A percentile compares a stretch with the other conserved stretches of the same genome.
Conservation (phyloP, 176 grass and related monocot species). For the Dactylis glomerata region DNA sequence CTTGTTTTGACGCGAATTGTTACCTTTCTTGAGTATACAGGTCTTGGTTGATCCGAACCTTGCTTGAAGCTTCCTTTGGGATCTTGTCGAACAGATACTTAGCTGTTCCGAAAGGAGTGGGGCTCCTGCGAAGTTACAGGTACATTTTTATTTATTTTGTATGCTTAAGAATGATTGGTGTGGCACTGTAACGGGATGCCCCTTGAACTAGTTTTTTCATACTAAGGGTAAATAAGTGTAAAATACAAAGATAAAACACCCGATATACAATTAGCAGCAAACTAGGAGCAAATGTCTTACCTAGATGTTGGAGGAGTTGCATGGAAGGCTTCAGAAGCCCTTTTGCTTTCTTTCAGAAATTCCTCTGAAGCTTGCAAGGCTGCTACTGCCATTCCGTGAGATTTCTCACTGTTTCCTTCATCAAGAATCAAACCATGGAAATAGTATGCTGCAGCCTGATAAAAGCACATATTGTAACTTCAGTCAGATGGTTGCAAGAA, state of each 20-base stretch:
- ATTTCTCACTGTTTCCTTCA: conserved; percentile 98
- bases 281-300: conserved; percentile 19
- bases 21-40: conserved; percentile 95
- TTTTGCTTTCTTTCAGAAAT: conserved; percentile 91
- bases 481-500: conserved; percentile 12
- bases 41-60: conserved; percentile 85
- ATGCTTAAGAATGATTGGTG: background rate
- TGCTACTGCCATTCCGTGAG: conserved; percentile 79
- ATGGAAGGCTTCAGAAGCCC: conserved; percentile 68
- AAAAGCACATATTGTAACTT: conserved; percentile 8
- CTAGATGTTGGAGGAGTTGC: conserved; percentile 74
- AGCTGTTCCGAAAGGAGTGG: conserved; percentile 73
- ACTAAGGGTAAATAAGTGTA: background rate
- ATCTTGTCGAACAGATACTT: conserved; percentile 93
- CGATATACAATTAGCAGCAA: background rate
- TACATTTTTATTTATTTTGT: conserved; percentile 25
- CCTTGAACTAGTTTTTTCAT: background rate
- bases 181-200: background rate
- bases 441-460: conserved; percentile 92
- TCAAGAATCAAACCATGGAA: conserved; percentile 99
- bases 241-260: background rate
- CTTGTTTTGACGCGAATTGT: background rate
- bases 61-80: conserved; percentile 90
- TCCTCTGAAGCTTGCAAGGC: conserved; percentile 86
- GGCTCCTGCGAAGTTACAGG: conserved; percentile 60